Base-by-base conservation (phyloP, 768 basidiomycete genomes). In the Suillus occidentalis region DNA sequence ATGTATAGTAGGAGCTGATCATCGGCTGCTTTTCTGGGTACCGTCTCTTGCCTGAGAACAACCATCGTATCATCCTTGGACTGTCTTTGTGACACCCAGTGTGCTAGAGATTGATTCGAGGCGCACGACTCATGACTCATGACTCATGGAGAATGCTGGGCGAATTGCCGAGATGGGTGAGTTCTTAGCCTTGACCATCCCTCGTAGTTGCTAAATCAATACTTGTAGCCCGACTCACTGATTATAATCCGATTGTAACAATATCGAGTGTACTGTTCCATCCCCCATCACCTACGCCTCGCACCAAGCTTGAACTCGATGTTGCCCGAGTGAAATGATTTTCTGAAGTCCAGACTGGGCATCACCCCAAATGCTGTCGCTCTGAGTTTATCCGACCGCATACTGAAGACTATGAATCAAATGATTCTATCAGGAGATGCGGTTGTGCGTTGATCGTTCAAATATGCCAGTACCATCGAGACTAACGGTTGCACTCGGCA, bases 401-500 rank as follows among this genome's bases (percentile, higher is more conserved):
- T 40, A 1, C 14, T 31, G 39, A 40, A 5, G 39, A 40, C 39
- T 1, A 14, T 40, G 39, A 12, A 6, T 40, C 39, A 6, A 16
- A 14, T 40, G 14, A 6, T 36, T 36, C 34, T 4, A 36, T 36
- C 34, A 36, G 34, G 34, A 36, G 34, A 40, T 5, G 13, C 13
- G 16, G 40, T 42, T 31, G 31, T 4, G 31, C 4, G 31, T 31
- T 31, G 31, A 31, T 31, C 4, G 31, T 36, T 36, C 34, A 4
- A 36, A 36, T 36, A 36, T 36, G 34, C 34, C 34, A 36, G 4
- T 36, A 81, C 82, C 55, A 92, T 95, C 72, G 87, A 89, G 72
- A 89, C 94, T 58, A 86, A 87, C 34, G 67, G 90, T 95, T 66
- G 86, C 90, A 36, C 82, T 95, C 10, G 93, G 93, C 65, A 87